Percentiles rank a stretch among this genome's conserved stretches.
Conservation (phyloP, 2,329 filamentous ascomycete species). For the Fusarium agapanthi region DNA sequence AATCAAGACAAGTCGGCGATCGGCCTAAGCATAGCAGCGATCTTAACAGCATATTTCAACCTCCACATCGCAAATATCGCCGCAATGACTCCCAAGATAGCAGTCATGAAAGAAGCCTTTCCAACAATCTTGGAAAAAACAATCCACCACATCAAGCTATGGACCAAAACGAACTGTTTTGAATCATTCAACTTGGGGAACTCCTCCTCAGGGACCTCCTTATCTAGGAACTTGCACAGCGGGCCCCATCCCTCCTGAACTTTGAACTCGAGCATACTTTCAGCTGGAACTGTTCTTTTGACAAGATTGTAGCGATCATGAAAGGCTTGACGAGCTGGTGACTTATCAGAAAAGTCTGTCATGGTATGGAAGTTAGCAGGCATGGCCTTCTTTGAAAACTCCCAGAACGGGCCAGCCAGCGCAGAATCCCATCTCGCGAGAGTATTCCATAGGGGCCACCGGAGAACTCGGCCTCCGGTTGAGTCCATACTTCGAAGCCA, state of each 20-base stretch:
- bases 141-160: slow-evolving; percentile 33
- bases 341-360: slow-evolving; percentile 15
- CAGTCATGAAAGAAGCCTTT: slow-evolving; percentile 2
- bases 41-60: background rate
- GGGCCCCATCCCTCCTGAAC: slow-evolving; percentile 24
- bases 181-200: slow-evolving; percentile 26
- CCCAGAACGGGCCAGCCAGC: slow-evolving; percentile 20
- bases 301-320: slow-evolving; percentile 10
- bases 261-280: slow-evolving; percentile 6
- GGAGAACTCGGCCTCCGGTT: slow-evolving; percentile 5
- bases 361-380: slow-evolving; percentile 8
- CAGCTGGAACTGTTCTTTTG: background rate
- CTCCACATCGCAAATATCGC: slow-evolving; percentile 23
- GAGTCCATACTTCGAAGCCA: slow-evolving; percentile 29
- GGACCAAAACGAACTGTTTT: slow-evolving; percentile 16
- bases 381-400: slow-evolving; percentile 21
- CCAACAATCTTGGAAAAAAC: slow-evolving; percentile 26
- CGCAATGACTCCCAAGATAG: slow-evolving; percentile 9
- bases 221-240: slow-evolving; percentile 19
- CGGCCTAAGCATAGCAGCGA: background rate
- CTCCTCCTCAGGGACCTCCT: background rate
- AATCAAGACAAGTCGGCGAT: background rate
- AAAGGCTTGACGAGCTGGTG: slow-evolving; percentile 10
- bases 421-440: slow-evolving; percentile 8
- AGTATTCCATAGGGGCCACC: slow-evolving; percentile 32